These are phyloP conservation scores for Exophiala bonariae DNA, from an alignment of 2,329 filamentous ascomycete species.

Conservation along the genomic window DNA sequence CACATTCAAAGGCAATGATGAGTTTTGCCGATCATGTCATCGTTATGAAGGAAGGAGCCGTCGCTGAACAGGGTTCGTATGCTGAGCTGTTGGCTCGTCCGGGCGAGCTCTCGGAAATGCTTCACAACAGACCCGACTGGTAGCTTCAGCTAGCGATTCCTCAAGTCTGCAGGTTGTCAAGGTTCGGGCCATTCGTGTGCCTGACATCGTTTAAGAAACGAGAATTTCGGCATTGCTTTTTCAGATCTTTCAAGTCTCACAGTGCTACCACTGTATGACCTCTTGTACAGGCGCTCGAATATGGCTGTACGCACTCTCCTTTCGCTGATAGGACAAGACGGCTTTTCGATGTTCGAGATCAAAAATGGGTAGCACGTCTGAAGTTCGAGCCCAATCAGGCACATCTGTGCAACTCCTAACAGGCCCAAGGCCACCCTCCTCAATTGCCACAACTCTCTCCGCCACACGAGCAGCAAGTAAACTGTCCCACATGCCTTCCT, in stretches of 20 bases:
- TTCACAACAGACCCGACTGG: no score
- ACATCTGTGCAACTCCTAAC: not conserved
- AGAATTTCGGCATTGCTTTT: no score
- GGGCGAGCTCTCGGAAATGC: conserved; percentile 44
- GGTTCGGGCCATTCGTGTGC: no score
- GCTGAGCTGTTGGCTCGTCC: conserved; percentile 52
- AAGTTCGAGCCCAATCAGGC: conserved; percentile 5
- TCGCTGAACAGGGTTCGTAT: conserved; percentile 70
- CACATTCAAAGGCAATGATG: conserved; percentile 87
- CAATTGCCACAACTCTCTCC: conserved; percentile 27
- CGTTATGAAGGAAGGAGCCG: conserved; percentile 67
- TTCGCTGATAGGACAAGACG: not conserved
- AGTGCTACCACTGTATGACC: not conserved
- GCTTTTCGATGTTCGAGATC: not conserved
- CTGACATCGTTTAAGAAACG: no score
- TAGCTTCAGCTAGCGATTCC: no score
- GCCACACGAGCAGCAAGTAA: conserved; percentile 24
- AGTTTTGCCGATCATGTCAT: conserved; percentile 70
- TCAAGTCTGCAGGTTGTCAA: no score
- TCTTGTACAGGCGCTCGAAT: not conserved
- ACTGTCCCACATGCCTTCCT: conserved; percentile 30
- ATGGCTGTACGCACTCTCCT: not conserved
- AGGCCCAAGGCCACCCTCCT: conserved; percentile 15
- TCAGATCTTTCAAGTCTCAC: no score
- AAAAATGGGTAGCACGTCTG: conserved; percentile 1